These are phyloP conservation scores for Baeospora myosura DNA, from an alignment of 1,284 basidiomycete species.

Conservation along the genomic window DNA sequence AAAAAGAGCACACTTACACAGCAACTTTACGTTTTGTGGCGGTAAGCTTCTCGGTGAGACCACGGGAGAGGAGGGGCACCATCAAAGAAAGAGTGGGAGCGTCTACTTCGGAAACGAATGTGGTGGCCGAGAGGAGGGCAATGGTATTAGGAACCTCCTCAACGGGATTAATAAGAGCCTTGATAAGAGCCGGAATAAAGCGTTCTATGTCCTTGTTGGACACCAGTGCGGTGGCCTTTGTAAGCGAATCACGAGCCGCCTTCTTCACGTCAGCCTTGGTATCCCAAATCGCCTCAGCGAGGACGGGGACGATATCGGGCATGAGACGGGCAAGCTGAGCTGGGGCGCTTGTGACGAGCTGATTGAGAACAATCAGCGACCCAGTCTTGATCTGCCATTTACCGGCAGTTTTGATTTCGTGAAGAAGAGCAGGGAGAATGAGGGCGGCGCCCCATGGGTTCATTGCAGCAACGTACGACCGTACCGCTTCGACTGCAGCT, in stretches of 20 bases:
- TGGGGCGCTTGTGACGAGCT: conserved; percentile 83
- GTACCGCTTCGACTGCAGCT: conserved; percentile 82
- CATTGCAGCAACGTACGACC: conserved; percentile 74
- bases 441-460: conserved; percentile 86
- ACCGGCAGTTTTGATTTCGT: conserved; percentile 92
- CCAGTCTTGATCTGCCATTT: conserved; percentile 99
- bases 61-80: conserved; percentile 95
- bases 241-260: conserved; percentile 91
- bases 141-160: conserved; percentile 98
- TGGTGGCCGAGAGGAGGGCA: conserved; percentile 94
- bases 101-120: conserved; percentile 99
- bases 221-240: conserved; percentile 87
- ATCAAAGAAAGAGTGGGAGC: conserved; percentile 98
- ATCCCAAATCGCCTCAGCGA: conserved; percentile 97
- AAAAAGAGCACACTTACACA: conserved; percentile 48
- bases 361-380: conserved; percentile 78
- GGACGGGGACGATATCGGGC: conserved; percentile 94
- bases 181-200: conserved; percentile 96
- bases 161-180: conserved; percentile 96
- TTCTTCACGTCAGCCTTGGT: conserved; percentile 99
- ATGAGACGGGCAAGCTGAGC: conserved; percentile 85
- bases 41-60: conserved; percentile 91
- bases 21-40: conserved; percentile 96
- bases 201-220: conserved; percentile 99
- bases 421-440: conserved; percentile 85